These are phyloP conservation scores for Letharia columbiana DNA, from an alignment of 495 filamentous ascomycete species.

Conservation along the genomic window DNA sequence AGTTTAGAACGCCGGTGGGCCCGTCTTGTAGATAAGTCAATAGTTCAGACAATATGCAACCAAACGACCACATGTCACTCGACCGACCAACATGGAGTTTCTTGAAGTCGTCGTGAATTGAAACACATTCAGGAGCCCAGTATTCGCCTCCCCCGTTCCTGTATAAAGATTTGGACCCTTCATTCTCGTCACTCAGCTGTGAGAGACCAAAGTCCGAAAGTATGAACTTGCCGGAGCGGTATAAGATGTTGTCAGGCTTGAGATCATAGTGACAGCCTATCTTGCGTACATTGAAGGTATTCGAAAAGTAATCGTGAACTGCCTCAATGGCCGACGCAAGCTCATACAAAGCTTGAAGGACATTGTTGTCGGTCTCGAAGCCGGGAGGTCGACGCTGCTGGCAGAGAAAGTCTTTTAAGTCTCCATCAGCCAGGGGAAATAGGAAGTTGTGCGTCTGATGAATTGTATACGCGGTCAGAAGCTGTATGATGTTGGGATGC, in stretches of 20 bases:
- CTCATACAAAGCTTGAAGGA: background rate
- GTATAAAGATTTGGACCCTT: constrained; percentile 12
- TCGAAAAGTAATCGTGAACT: constrained; percentile 15
- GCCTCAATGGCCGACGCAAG: constrained; percentile 15
- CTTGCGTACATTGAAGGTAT: constrained; percentile 10
- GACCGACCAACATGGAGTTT: constrained; percentile 16
- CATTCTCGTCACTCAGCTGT: background rate
- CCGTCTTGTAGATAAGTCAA: constrained; percentile 18
- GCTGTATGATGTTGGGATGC: constrained; percentile 5
- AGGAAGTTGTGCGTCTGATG: background rate
- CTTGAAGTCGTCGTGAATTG: constrained; percentile 3
- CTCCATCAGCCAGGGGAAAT: background rate
- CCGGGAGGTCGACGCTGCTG: background rate
- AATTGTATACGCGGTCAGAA: background rate
- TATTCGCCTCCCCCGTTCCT: background rate
- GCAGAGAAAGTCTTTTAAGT: background rate
- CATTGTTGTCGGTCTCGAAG: background rate
- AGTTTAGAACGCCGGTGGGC: background rate
- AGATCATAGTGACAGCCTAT: constrained; percentile 25
- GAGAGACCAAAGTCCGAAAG: constrained; percentile 21
- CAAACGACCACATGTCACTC: constrained; percentile 30
- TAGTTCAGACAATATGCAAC: constrained; percentile 28
- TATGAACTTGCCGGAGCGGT: constrained; percentile 21
- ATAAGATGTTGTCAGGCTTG: constrained; percentile 26
- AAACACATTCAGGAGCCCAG: background rate